These are phyloP conservation scores for Pseudocercospora fuligena DNA, from an alignment of 2,329 filamentous ascomycete species.

Conservation along the genomic window DNA sequence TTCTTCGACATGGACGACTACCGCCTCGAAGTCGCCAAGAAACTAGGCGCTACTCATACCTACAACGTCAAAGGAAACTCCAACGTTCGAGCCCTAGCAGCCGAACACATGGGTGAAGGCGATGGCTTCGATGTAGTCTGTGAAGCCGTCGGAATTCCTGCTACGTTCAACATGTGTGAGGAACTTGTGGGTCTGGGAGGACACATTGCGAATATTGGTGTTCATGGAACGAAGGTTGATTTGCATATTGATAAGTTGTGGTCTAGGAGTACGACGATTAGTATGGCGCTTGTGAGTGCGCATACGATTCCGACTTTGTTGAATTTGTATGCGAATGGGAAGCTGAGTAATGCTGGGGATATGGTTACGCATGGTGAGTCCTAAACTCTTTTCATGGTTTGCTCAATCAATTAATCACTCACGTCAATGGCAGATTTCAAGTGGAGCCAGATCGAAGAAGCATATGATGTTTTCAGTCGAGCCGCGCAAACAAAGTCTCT, in stretches of 20 bases:
- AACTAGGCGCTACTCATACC: slow-evolving; percentile 55
- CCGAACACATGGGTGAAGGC: slow-evolving; percentile 52
- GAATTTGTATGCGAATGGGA: slow-evolving; percentile 32
- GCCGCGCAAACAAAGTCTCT: slow-evolving; percentile 34
- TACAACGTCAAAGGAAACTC: slow-evolving; percentile 46
- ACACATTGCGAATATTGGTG: slow-evolving; percentile 62
- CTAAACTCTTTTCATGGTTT: no score
- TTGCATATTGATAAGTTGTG: slow-evolving; percentile 61
- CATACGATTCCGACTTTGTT: slow-evolving; percentile 36
- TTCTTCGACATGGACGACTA: slow-evolving; percentile 58
- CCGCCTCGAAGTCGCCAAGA: slow-evolving; percentile 53
- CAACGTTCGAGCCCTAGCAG: slow-evolving; percentile 46
- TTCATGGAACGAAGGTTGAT: slow-evolving; percentile 60
- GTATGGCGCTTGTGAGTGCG: slow-evolving; percentile 35
- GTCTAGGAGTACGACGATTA: slow-evolving; percentile 51
- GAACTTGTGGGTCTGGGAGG: slow-evolving; percentile 59
- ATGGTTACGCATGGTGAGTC: slow-evolving; percentile 35
- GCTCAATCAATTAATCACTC: background rate
- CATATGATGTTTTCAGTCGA: slow-evolving; percentile 35
- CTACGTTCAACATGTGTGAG: slow-evolving; percentile 59
- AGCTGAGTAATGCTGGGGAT: slow-evolving; percentile 28
- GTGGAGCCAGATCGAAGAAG: slow-evolving; percentile 35
- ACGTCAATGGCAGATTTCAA: slow-evolving; percentile 29
- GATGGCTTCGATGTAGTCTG: slow-evolving; percentile 63
- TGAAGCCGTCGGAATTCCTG: slow-evolving; percentile 61